phyloP scores from a whole-genome alignment of 2,329 filamentous ascomycete genomes.

The Triangularia setosa region DNA sequence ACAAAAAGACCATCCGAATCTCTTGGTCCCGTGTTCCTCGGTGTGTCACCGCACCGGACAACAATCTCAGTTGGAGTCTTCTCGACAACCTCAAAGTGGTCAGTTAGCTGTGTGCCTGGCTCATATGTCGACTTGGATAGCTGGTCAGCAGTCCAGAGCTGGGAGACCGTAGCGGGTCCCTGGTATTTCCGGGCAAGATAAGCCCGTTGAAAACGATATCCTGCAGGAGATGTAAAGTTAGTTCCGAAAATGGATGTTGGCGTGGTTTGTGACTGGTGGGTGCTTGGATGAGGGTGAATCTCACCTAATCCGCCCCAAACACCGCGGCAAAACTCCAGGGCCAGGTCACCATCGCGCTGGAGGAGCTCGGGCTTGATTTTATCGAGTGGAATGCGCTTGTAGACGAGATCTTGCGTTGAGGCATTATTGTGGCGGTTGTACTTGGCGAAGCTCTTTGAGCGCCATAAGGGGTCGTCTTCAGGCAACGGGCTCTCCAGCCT shows the following conservation, averaged over 20 bases:
- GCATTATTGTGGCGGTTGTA: constrained; percentile 63
- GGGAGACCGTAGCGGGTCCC: constrained; percentile 49
- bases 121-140: constrained; percentile 56
- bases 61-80: constrained; percentile 58
- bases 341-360: constrained; percentile 54
- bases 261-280: not conserved
- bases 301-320: constrained; percentile 63
- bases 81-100: constrained; percentile 69
- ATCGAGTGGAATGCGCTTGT: constrained; percentile 58
- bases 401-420: constrained; percentile 59
- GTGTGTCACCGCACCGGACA: constrained; percentile 63
- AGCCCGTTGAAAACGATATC: constrained; percentile 55
- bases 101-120: constrained; percentile 60
- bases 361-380: constrained; percentile 64
- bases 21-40: constrained; percentile 52
- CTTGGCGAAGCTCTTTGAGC: constrained; percentile 50
- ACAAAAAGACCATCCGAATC: constrained; percentile 64
- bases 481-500: constrained; percentile 54
- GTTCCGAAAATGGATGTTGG: not conserved
- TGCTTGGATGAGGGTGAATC: constrained; percentile 1
- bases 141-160: constrained; percentile 58
- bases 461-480: constrained; percentile 59
- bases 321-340: constrained; percentile 63
- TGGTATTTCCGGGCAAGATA: constrained; percentile 58
- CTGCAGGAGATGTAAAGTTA: constrained; percentile 32